Evolutionary conservation across 2,329 filamentous ascomycete genomes (phyloP).

Genomic region (Magnaporthiopsis incrustans): DNA sequence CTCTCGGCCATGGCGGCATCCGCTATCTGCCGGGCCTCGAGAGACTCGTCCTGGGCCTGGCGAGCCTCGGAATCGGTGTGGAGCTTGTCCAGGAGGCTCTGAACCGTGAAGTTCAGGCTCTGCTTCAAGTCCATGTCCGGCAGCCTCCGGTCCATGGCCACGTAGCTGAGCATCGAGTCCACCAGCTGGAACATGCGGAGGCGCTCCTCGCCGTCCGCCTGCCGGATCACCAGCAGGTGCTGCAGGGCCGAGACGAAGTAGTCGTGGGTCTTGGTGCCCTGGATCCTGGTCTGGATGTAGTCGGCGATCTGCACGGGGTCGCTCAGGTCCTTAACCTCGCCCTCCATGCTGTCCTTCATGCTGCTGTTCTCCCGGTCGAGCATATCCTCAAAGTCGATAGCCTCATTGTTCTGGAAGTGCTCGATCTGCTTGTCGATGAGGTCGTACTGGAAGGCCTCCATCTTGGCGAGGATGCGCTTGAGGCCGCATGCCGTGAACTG

Average conservation of each 20-base stretch:
- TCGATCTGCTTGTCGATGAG: slow-evolving; percentile 98
- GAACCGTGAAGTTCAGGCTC: slow-evolving; percentile 94
- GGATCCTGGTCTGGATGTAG: slow-evolving; percentile 78
- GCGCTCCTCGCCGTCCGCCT: slow-evolving; percentile 86
- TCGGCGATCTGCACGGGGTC: slow-evolving; percentile 92
- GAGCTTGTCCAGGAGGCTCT: slow-evolving; percentile 87
- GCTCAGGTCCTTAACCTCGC: slow-evolving; percentile 82
- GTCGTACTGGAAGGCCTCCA: slow-evolving; percentile 98
- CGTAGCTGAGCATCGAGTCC: slow-evolving; percentile 97
- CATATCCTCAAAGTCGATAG: slow-evolving; percentile 96
- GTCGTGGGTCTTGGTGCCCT: slow-evolving; percentile 79
- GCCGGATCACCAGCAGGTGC: slow-evolving; percentile 84
- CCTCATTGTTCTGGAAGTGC: slow-evolving; percentile 85
- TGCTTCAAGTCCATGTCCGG: slow-evolving; percentile 98
- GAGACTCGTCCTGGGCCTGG: slow-evolving; percentile 82
- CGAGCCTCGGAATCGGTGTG: slow-evolving; percentile 94
- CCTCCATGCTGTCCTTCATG: slow-evolving; percentile 80
- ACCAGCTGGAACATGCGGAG: slow-evolving; percentile 95
- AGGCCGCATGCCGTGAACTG: slow-evolving; percentile 95
- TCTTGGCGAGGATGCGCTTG: slow-evolving; percentile 88
- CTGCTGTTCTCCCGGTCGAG: slow-evolving; percentile 85
- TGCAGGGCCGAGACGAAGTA: slow-evolving; percentile 95
- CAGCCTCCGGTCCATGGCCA: slow-evolving; percentile 92
- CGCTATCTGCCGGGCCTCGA: slow-evolving; percentile 85
- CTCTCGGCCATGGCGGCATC: slow-evolving; percentile 94